Evolutionary conservation across 2,329 filamentous ascomycete species (phyloP).

Genomic region (Lachnellula cervina): DNA sequence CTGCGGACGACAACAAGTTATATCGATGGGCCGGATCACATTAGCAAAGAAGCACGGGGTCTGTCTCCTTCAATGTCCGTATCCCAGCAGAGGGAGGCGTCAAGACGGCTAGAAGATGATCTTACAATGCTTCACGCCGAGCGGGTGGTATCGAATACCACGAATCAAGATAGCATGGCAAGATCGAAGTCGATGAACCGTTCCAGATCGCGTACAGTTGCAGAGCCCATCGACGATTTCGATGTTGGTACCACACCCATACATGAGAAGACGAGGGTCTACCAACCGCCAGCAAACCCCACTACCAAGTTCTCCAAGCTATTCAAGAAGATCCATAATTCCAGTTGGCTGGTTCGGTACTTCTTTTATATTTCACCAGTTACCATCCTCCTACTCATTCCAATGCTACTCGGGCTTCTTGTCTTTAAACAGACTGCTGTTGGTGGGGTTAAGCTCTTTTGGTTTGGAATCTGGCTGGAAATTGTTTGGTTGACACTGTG

Average conservation of each 20-base stretch:
- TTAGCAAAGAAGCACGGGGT: slow-evolving; percentile 17
- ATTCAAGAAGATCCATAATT: slow-evolving; percentile 61
- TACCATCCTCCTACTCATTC: slow-evolving; percentile 60
- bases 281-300: slow-evolving; percentile 59
- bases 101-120: slow-evolving; percentile 60
- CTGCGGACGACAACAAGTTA: slow-evolving; percentile 45
- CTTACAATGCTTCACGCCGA: slow-evolving; percentile 61
- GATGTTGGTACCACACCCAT: slow-evolving; percentile 55
- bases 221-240: slow-evolving; percentile 56
- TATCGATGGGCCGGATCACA: slow-evolving; percentile 27
- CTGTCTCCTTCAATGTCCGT: slow-evolving; percentile 39
- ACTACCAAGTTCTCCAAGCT: slow-evolving; percentile 57
- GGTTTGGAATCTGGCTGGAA: slow-evolving; percentile 95
- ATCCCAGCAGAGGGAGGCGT: slow-evolving; percentile 54
- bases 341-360: slow-evolving; percentile 63
- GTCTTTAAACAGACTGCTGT: slow-evolving; percentile 55
- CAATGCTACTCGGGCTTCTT: slow-evolving; percentile 60
- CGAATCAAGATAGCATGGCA: slow-evolving; percentile 28
- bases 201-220: slow-evolving; percentile 44
- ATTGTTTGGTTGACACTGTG: slow-evolving; percentile 90
- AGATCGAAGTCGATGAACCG: slow-evolving; percentile 35
- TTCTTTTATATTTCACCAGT: slow-evolving; percentile 67
- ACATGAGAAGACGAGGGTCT: slow-evolving; percentile 61
- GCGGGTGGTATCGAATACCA: slow-evolving; percentile 42
- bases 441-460: slow-evolving; percentile 73